Conservation (phyloP, 2,329 filamentous ascomycete genomes). For the Akanthomyces uredinophilus region DNA sequence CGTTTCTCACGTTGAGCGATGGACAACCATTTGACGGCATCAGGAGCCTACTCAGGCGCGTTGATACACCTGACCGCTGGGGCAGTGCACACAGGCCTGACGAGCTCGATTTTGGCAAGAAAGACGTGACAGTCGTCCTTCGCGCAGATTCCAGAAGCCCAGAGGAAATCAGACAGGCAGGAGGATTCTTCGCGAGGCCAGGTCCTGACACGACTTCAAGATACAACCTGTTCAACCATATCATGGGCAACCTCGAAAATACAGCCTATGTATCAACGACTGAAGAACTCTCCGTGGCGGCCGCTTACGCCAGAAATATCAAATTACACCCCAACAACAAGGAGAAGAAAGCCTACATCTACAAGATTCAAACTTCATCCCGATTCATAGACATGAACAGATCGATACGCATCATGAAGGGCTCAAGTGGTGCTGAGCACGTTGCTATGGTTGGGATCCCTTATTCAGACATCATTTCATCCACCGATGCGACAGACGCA, state of each 20-base stretch:
- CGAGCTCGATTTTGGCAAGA: neutral
- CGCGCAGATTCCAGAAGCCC: neutral
- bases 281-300: neutral
- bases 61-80: neutral
- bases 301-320: neutral
- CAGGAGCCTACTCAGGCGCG: neutral
- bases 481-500: neutral
- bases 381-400: neutral
- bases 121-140: neutral
- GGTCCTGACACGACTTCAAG: neutral
- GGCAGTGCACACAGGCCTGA: neutral
- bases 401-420: neutral
- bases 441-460: neutral
- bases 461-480: neutral
- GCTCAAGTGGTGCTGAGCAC: neutral
- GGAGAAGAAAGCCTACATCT: neutral
- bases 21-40: neutral
- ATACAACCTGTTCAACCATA: neutral
- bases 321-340: neutral
- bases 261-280: neutral
- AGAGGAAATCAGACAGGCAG: neutral
- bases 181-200: neutral
- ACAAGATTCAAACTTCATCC: neutral
- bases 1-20: neutral
- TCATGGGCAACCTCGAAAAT: neutral